phyloP scores from a whole-genome alignment of 2,329 filamentous ascomycete genomes.

The Pleomassaria siparia region DNA sequence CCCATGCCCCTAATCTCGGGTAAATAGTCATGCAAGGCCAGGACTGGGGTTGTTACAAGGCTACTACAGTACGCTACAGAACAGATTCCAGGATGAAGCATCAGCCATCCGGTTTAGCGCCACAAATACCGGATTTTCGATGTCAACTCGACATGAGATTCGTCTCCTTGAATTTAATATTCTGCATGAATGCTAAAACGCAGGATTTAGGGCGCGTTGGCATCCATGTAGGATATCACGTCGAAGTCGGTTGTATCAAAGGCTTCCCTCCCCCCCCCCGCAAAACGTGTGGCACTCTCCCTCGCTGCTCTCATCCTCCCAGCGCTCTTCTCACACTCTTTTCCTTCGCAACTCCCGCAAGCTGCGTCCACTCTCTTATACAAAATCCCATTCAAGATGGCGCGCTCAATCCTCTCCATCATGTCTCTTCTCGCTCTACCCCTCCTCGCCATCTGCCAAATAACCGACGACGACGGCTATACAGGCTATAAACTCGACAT shows the following conservation, averaged over 20 bases:
- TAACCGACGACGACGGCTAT: slow-evolving; percentile 51
- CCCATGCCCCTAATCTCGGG: slow-evolving; percentile 36
- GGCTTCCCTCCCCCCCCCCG: slow-evolving; percentile 19
- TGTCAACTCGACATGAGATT: slow-evolving; percentile 16
- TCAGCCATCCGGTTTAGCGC: slow-evolving; percentile 20
- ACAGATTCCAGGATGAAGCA: slow-evolving; percentile 17
- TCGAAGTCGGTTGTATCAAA: slow-evolving; percentile 24
- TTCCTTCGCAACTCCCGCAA: slow-evolving; percentile 15
- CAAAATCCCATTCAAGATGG: slow-evolving; percentile 19
- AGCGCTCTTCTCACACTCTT: slow-evolving; percentile 22
- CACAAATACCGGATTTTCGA: slow-evolving; percentile 27
- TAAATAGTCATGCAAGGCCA: slow-evolving; percentile 30
- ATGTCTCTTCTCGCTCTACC: slow-evolving; percentile 36
- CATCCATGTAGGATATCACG: slow-evolving; percentile 26
- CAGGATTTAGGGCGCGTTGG: slow-evolving; percentile 8
- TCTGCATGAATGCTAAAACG: not conserved
- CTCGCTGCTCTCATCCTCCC: slow-evolving; percentile 17
- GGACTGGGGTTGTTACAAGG: slow-evolving; percentile 24
- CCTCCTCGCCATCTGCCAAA: slow-evolving; percentile 35
- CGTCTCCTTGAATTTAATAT: slow-evolving; percentile 34
- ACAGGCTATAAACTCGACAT: slow-evolving; percentile 57
- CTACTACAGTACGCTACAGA: slow-evolving; percentile 14
- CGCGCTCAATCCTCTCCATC: slow-evolving; percentile 27
- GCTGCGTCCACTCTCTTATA: slow-evolving; percentile 29
- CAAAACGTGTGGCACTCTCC: slow-evolving; percentile 8